Conservation (phyloP, 352 stramenopile species). For the Pythium sp. region DNA sequence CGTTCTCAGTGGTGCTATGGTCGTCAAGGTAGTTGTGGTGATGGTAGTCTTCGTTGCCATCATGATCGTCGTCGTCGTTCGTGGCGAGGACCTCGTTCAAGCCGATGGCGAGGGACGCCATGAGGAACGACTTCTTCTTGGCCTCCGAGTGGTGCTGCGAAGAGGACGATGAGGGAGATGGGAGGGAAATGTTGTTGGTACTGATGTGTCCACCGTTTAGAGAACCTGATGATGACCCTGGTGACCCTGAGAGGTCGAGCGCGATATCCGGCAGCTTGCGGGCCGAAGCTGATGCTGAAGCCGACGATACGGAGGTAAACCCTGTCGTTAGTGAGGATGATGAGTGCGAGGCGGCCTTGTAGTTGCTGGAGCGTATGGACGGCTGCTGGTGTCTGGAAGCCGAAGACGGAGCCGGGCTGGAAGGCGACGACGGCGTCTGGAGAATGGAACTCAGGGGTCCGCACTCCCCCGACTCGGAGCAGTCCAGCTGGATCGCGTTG, state of each 20-base stretch:
- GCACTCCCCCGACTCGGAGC: background rate
- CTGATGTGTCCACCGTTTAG: background rate
- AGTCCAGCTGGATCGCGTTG: conserved; percentile 5
- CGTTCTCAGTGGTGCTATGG: background rate
- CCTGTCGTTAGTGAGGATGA: background rate
- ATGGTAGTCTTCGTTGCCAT: background rate
- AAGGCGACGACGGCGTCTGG: background rate
- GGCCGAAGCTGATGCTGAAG: background rate
- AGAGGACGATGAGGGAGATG: background rate
- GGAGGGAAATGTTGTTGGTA: background rate
- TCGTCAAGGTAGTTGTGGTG: background rate
- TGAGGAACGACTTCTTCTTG: conserved; percentile 17
- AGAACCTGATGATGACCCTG: background rate
- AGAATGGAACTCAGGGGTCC: conserved; percentile 1
- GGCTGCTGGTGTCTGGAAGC: background rate
- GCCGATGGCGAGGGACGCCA: conserved; percentile 13
- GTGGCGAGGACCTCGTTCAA: conserved; percentile 12
- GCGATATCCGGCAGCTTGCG: conserved; percentile 16
- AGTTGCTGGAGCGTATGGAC: conserved; percentile 5
- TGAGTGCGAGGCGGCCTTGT: background rate
- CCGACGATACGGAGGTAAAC: background rate
- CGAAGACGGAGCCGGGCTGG: background rate
- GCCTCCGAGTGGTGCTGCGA: background rate
- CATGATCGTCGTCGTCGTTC: background rate
- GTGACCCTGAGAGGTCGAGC: conserved; percentile 5